Base-by-base conservation (phyloP, 768 basidiomycete species). In the Sporobolomyces phaffii region DNA sequence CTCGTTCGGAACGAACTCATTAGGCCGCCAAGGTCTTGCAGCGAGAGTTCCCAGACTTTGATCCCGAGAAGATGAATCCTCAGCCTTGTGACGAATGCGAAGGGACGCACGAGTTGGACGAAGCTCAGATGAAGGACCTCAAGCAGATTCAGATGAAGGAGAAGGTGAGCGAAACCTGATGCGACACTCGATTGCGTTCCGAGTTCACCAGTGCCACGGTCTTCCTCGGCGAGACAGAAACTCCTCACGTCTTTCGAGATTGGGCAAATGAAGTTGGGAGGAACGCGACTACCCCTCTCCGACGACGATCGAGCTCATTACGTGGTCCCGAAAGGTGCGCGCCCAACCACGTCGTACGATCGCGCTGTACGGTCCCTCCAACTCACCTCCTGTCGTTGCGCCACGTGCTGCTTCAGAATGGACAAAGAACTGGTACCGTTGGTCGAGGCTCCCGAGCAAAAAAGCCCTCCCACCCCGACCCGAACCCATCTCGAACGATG, bases 31-130 rank as follows among this genome's bases (percentile, higher is more conserved):
- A 77, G 28, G 74, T 88, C 20, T 78, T 92, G 20, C 79, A 79
- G 72, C 77, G 75, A 1, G 62, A 88, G 49, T 91, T 85, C 77
- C 87, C 87, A 1, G 75, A 77, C 17, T 91, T 88, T 88, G 73
- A 79, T 18, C 83, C 88, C 9, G 73, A 84, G 41, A 76, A 82
- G 5, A 81, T 80, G 10, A 78, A 82, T 48, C 73, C 78, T 33
- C 84, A 85, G 60, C 75, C 78, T 20, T 92, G 90, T 71, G 73
- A 81, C 4, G 72, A 85, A n/a, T 92, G 90, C 72, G 83, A 84
- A 62, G 81, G 81, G 2, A 76, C 80, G 15, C 78, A 83, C 24
- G 81, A 84, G 53, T 80, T 79, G 38, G 84, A 83, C 10, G 83
- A 81, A 73, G 85, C 38, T 28, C 28, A 45, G 6, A 0, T 9